Evolutionary conservation across 2,329 filamentous ascomycete genomes (phyloP), one percentile per base, ranked within the genome.

Genomic region (Epichloe hybrida): DNA sequence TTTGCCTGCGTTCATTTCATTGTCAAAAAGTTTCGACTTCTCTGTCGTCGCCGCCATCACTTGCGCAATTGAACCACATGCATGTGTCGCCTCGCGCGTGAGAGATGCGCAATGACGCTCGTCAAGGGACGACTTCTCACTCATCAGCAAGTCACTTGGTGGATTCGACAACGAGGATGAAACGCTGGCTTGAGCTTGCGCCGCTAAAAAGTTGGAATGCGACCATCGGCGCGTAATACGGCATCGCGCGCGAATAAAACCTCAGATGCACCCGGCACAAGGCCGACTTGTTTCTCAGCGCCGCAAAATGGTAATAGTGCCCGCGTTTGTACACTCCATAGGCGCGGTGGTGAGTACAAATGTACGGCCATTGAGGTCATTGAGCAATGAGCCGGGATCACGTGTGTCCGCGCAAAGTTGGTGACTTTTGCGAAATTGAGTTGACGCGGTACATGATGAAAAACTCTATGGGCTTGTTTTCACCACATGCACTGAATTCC

Each of bases 381-480:
- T 13, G 7, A 21, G 35, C 20, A 15, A 31, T 12, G 9, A n/a
- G 13, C 15, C 9, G 11, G 4, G 5, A 9, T 53, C 51, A 53
- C 51, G 51, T 53, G 51, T 4, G 15, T 8, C 13, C 48, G 51
- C 48, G 51, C 40, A 12, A n/a, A 5, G 12, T 38, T 50, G 48
- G 48, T 35, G 46, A 23, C 8, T 23, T 15, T 12, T 5, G 12
- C 34, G 13, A 13, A 6, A 8, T 3, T 2, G 21, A 12, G 15
- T 37, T 44, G 38, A 51, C 44, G 43, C 49, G 43, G 9, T 35
- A 20, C 3, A 6, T 23, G 23, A 20, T 20, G 11, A 27, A 27
- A 12, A 5, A 20, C 36, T 37, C 20, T 5, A 21, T 5, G 4
- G 13, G 2, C 31, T 11, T 39, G 11, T 12, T n/a, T 13, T 20